Base-by-base conservation (phyloP, 805 yeast species). In the Suhomyces canberraensis region DNA sequence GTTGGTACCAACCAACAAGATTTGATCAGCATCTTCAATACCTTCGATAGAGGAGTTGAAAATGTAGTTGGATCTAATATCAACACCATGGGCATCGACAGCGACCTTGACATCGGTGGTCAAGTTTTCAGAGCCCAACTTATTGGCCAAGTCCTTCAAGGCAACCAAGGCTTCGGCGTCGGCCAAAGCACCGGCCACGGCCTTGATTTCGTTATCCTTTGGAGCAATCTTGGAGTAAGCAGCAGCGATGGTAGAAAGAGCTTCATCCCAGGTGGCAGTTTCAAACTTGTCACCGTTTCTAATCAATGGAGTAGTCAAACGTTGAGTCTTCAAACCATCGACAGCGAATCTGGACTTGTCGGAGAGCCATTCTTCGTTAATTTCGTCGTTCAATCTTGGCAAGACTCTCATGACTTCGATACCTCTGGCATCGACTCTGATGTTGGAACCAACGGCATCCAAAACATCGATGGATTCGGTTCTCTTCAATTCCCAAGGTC, bases 401-500 rank as follows among this genome's bases (percentile, higher is more conserved):
- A 87, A 69, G 22, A 86, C 84, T 59, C 95, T 78, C 85, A 86
- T 79, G 31, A 86, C 93, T 61, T 84, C 90, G 52, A 81, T 75
- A 50, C 95, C 95, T 63, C 93, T 76, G 36, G 91, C 78, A 61
- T 86, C 95, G 36, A 86, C 88, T 58, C 95, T 75, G 47, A 86
- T 76, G 54, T 80, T 84, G 29, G 91, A 81, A 17, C 95, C 95
- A 25, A 86, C 58, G 16, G 80, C 95, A 61, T 86, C 95, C 67
- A 79, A 62, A 11, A 86, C 93, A 60, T 86, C 95, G 50, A 86
- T 75, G 35, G 91, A 74, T 63, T 86, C 95, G 32, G 95, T 85
- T 71, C 85, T 79, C 69, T 85, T 86, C 59, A 87, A 75, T 65
- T 86, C 95, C 95, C 95, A 86, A 20, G 95, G 95, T 58, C 95